Conservation (phyloP, 2,329 filamentous ascomycete genomes). For the Cladosporium austrohemisphaericum region DNA sequence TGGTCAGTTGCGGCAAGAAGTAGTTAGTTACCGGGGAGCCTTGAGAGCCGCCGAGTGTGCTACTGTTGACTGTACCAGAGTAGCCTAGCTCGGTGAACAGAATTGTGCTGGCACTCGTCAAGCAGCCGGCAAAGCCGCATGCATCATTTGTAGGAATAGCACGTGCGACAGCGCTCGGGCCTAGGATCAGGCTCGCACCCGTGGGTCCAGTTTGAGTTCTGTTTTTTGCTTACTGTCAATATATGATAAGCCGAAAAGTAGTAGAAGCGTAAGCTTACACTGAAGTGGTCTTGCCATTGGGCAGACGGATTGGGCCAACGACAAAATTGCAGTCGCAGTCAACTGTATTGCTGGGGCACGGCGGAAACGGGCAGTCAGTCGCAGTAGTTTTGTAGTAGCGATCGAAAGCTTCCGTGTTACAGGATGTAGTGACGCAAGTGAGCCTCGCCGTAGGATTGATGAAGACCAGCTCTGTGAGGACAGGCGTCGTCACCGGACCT, state of each 20-base stretch:
- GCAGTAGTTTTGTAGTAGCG: constrained; percentile 19
- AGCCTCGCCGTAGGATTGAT: constrained; percentile 16
- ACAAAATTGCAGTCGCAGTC: constrained; percentile 25
- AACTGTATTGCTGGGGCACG: constrained; percentile 24
- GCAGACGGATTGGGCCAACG: constrained; percentile 20
- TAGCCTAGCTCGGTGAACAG: constrained; percentile 20
- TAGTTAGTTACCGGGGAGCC: neutral
- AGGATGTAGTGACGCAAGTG: constrained; percentile 24
- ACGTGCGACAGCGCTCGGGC: constrained; percentile 18
- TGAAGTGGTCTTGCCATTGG: constrained; percentile 18
- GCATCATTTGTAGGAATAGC: constrained; percentile 17
- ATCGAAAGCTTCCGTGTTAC: constrained; percentile 22
- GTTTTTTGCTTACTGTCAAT: neutral
- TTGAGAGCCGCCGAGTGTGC: too few relatives aligned
- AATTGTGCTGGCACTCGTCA: constrained; percentile 6
- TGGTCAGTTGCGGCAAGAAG: constrained; percentile 19
- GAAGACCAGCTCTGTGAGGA: constrained; percentile 20
- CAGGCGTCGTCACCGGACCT: constrained; percentile 9
- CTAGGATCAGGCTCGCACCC: constrained; percentile 24
- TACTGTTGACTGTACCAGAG: constrained; percentile 17
- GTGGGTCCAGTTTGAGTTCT: constrained; percentile 20
- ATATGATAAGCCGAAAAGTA: too few relatives aligned
- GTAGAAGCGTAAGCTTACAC: constrained; percentile 19
- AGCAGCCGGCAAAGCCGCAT: constrained; percentile 15
- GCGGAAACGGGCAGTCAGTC: constrained; percentile 17